phyloP scores from a whole-genome alignment of 495 filamentous ascomycete species.

The Penicillium ucsense region DNA sequence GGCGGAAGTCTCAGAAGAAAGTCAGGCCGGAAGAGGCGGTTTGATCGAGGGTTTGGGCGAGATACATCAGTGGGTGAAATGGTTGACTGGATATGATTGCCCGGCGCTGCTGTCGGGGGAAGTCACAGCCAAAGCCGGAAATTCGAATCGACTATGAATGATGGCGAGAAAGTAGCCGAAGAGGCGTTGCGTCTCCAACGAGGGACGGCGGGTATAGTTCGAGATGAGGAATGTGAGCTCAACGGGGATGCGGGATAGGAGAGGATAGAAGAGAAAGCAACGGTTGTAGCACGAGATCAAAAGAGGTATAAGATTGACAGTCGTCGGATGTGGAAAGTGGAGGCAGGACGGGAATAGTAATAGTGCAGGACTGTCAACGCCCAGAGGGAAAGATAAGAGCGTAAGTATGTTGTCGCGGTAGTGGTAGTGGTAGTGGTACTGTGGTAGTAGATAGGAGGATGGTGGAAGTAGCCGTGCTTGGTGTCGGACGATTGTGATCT shows the following conservation, averaged over 20 bases:
- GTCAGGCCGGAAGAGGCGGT: slow-evolving; percentile 37
- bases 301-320: not conserved
- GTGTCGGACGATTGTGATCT: slow-evolving; percentile 6
- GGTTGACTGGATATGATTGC: not conserved
- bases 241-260: not conserved
- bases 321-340: not conserved
- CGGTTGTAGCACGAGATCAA: too few relatives aligned
- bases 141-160: slow-evolving; percentile 4
- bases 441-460: too few relatives aligned
- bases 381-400: slow-evolving; percentile 11
- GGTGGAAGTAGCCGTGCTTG: too few relatives aligned
- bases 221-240: slow-evolving; percentile 1
- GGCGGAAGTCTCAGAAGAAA: not conserved
- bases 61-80: slow-evolving; percentile 32
- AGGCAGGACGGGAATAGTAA: not conserved
- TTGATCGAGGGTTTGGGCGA: slow-evolving; percentile 37
- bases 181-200: not conserved
- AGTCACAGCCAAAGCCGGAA: not conserved
- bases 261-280: not conserved
- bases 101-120: slow-evolving; percentile 6
- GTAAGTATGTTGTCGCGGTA: not conserved
- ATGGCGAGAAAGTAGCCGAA: not conserved
- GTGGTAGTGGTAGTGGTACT: too few relatives aligned
- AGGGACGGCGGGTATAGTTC: not conserved
- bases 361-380: too few relatives aligned